Evolutionary conservation across 371 early-diverging fungal species (phyloP), one percentile per base, ranked within the genome.

Genomic region (Capniomyces stellatus): DNA sequence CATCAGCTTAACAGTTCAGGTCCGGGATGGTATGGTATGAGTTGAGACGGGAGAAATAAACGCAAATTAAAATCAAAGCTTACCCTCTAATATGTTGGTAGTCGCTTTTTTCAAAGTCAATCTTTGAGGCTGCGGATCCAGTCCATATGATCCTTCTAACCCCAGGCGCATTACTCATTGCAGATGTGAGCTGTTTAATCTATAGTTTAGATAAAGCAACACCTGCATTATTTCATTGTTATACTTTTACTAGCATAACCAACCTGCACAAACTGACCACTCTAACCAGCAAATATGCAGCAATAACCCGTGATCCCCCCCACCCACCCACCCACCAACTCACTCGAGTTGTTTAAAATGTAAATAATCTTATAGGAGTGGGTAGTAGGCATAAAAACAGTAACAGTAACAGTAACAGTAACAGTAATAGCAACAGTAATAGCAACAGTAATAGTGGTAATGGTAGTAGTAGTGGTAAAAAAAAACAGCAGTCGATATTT

Each of bases 81-180:
- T 61, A 77, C 67, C 75, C 70, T 30, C 75, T 58, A 3, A 85
- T 52, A 35, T 82, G 81, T 66, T 88, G 85, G 75, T 75, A 82
- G 52, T 90, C 91, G 1, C 72, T 58, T 8, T 61, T 59, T 47
- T 66, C 56, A 57, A 83, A 83, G 25, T 55, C 51, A 0, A 55
- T 56, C 21, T 67, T 69, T 1, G 64, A 63, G 0, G 84, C 78
- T 1, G 85, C 77, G 18, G 90, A 89, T 28, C 84, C 76, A 3
- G 85, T 82, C 87, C 88, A 90, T 15, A 90, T 71, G 3, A 90
- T 71, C n/a, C 85, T 73, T n/a, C 74, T 74, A 6, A 67, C 74
- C 10, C 65, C 73, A 0, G 76, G 64, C 2, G 60, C 59, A 21
- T 29, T 27, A n/a, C 56, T 48, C 55, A 85, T 27, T 24, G 71